Evolutionary conservation across 495 filamentous ascomycete genomes (phyloP).

Genomic region (Viridothelium virens): DNA sequence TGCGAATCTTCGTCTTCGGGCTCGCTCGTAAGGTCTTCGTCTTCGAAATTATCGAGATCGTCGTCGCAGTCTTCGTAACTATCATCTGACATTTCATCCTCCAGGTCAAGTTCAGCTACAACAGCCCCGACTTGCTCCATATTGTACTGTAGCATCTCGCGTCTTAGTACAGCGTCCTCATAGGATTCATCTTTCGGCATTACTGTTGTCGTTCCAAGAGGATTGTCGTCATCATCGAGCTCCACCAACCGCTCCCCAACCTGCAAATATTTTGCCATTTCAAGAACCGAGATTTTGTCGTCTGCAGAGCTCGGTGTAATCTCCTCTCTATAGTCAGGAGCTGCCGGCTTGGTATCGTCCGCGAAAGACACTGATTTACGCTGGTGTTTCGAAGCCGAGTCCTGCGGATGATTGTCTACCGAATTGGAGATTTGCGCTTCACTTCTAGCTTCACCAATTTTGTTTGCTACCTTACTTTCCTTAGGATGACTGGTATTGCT

Average conservation of each 20-base stretch:
- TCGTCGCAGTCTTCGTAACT: constrained; percentile 48
- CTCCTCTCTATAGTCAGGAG: neutral
- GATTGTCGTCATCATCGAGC: constrained; percentile 33
- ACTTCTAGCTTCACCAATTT: neutral
- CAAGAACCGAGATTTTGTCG: neutral
- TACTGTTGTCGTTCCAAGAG: constrained; percentile 28
- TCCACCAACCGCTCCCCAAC: constrained; percentile 19
- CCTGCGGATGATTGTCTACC: neutral
- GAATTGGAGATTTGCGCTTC: neutral
- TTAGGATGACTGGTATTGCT: neutral
- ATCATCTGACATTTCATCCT: constrained; percentile 30
- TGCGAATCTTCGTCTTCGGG: constrained; percentile 52
- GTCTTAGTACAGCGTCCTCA: constrained; percentile 73
- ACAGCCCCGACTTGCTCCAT: constrained; percentile 78
- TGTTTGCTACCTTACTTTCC: neutral
- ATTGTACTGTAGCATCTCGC: constrained; percentile 87
- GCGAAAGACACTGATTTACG: constrained; percentile 41
- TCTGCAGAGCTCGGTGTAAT: neutral
- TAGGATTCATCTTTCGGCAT: constrained; percentile 57
- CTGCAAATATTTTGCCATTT: neutral
- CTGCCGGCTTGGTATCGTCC: constrained; percentile 49
- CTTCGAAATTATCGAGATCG: constrained; percentile 46
- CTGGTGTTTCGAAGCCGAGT: constrained; percentile 5
- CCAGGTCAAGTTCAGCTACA: constrained; percentile 83
- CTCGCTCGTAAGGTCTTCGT: constrained; percentile 47